Evolutionary conservation across 257 asterid species (phyloP).

Genomic region (Nemophila menziesii): DNA sequence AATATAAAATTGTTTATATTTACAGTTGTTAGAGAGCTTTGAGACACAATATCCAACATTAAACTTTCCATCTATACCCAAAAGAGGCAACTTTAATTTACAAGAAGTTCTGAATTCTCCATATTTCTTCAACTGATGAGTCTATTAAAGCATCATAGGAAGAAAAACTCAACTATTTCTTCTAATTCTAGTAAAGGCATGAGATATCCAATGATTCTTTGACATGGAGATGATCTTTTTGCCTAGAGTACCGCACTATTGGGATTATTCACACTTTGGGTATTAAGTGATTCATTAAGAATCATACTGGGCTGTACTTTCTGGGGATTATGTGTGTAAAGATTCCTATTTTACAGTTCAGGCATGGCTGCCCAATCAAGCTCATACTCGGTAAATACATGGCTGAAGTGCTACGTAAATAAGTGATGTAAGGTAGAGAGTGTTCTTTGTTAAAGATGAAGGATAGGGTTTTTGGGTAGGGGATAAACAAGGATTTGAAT

Average conservation of each 20-base stretch:
- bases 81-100: constrained; percentile 64
- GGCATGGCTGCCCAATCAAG: neutral
- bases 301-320: too few species aligned
- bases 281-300: too few species aligned
- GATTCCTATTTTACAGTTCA: neutral
- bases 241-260: too few species aligned
- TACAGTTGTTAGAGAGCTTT: constrained; percentile 71
- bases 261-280: too few species aligned
- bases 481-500: too few species aligned
- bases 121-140: constrained; percentile 70
- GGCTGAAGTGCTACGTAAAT: neutral
- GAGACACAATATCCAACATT: constrained; percentile 54
- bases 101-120: constrained; percentile 58
- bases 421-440: neutral
- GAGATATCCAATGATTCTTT: neutral
- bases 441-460: neutral
- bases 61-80: constrained; percentile 62
- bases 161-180: neutral
- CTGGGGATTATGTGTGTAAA: too few species aligned
- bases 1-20: neutral
- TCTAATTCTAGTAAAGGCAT: neutral
- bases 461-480: too few species aligned
- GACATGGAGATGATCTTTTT: too few species aligned
- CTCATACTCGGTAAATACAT: neutral
- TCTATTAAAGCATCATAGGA: neutral